Conservation (phyloP, 345 rosid genomes). For the Brassica napus region DNA sequence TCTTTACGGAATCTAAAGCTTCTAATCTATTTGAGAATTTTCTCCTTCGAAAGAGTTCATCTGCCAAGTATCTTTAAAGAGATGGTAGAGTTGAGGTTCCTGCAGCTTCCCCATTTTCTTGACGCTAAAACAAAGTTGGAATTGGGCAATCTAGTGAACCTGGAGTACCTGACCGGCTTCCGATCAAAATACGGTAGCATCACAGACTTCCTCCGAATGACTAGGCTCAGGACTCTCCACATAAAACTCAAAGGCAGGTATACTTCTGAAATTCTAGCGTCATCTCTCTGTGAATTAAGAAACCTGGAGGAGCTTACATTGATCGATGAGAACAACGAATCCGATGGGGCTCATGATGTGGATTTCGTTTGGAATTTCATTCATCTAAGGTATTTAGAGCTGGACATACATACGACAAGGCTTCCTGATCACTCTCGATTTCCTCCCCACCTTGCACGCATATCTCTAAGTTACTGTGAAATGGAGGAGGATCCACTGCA, state of each 20-base stretch:
- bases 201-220: conserved; percentile 8
- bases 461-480: conserved; percentile 11
- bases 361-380: background rate
- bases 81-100: conserved; percentile 19
- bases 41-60: background rate
- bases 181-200: background rate
- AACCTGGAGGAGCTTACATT: background rate
- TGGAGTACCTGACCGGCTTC: background rate
- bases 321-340: background rate
- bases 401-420: conserved; percentile 22
- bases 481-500: conserved; percentile 49
- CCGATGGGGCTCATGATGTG: background rate
- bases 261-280: background rate
- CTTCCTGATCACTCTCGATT: conserved; percentile 31
- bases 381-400: conserved; percentile 18
- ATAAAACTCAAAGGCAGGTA: background rate
- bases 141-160: conserved; percentile 19
- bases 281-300: conserved; percentile 16
- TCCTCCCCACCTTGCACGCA: conserved; percentile 31
- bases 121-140: conserved; percentile 9
- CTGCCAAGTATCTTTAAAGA: conserved; percentile 23
- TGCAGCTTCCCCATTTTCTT: background rate
- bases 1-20: conserved; percentile 26
- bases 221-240: background rate
- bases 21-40: conserved; percentile 22